Evolutionary conservation across 176 grass and related monocot genomes (phyloP).

Genomic region (Paspalum notatum): DNA sequence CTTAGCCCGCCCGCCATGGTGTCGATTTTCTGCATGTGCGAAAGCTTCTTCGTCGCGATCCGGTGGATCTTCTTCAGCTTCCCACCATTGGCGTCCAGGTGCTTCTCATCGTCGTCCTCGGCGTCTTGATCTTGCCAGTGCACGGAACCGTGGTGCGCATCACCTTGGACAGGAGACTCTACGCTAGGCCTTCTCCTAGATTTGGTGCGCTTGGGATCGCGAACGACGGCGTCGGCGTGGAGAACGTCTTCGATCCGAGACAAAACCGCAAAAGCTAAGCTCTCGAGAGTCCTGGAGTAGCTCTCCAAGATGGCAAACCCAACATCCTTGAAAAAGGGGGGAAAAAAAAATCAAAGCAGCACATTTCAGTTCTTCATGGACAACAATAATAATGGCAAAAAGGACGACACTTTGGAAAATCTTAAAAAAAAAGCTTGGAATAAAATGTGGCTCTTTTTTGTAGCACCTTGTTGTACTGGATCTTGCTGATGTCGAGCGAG

Average conservation of each 20-base stretch:
- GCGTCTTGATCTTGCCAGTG: conserved; percentile 26
- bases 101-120: neutral
- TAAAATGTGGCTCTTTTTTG: neutral
- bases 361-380: neutral
- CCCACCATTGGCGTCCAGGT: neutral
- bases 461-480: conserved; percentile 77
- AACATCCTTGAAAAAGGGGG: conserved; percentile 61
- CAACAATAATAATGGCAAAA: neutral
- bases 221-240: conserved; percentile 42
- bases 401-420: neutral
- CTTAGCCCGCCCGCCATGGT: neutral
- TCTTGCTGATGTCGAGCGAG: conserved; percentile 81
- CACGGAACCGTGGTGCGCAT: neutral
- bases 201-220: conserved; percentile 29
- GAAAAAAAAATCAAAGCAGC: neutral
- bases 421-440: neutral
- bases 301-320: conserved; percentile 74
- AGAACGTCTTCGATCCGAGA: conserved; percentile 83
- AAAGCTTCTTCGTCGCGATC: neutral
- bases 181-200: conserved; percentile 48
- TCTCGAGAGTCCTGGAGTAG: conserved; percentile 78
- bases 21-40: conserved; percentile 27
- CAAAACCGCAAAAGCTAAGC: conserved; percentile 64
- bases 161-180: neutral
- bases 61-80: conserved; percentile 36